phyloP scores from a whole-genome alignment of 768 basidiomycete species.

The Leccinum disarticulatum region DNA sequence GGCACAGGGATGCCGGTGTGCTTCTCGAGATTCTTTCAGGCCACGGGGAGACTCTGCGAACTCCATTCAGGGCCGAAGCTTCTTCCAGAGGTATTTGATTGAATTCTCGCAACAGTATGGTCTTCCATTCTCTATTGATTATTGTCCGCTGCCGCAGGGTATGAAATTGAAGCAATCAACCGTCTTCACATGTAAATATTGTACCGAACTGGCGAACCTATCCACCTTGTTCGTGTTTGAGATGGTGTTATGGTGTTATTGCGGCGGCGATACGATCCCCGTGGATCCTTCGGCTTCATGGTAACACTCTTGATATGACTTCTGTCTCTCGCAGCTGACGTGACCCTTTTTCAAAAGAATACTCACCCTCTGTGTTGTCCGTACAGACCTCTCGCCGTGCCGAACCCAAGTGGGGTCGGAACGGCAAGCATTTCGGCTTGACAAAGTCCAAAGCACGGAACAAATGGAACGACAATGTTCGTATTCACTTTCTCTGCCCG shows the following conservation, averaged over 20 bases:
- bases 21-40: constrained; percentile 85
- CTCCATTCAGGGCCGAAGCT: constrained; percentile 75
- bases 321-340: constrained; percentile 4
- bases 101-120: constrained; percentile 68
- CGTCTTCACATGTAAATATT: constrained; percentile 80
- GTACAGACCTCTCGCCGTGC: constrained; percentile 75
- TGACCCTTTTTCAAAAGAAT: constrained; percentile 48
- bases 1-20: constrained; percentile 84
- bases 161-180: constrained; percentile 80
- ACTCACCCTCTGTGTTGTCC: constrained; percentile 76
- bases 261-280: constrained; percentile 70
- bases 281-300: constrained; percentile 66
- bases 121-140: constrained; percentile 14
- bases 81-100: constrained; percentile 82
- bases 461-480: constrained; percentile 78
- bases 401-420: constrained; percentile 59
- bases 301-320: constrained; percentile 14
- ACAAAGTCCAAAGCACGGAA: constrained; percentile 83
- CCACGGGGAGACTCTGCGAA: constrained; percentile 75
- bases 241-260: constrained; percentile 82
- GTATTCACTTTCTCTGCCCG: constrained; percentile 21
- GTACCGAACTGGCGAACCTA: constrained; percentile 75
- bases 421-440: constrained; percentile 75
- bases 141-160: constrained; percentile 39
- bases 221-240: constrained; percentile 78